Evolutionary conservation across 2,329 filamentous ascomycete genomes (phyloP).

Genomic region (Fusarium praegraminearum): DNA sequence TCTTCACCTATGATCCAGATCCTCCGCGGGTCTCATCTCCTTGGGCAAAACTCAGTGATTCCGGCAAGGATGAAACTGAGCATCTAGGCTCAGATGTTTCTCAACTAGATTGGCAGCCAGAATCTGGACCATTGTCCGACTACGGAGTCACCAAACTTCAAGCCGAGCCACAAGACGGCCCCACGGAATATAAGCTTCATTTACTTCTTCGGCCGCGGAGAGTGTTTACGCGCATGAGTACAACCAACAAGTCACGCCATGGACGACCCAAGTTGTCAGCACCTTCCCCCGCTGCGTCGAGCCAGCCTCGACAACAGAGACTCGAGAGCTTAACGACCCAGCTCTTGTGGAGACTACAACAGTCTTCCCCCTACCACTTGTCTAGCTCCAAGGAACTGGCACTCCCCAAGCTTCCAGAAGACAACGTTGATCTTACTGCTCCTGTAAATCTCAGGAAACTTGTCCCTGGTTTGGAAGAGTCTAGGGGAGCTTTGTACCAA

Average conservation of each 20-base stretch:
- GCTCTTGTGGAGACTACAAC: constrained; percentile 92
- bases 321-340: constrained; percentile 95
- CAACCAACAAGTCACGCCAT: constrained; percentile 51
- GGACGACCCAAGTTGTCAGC: constrained; percentile 33
- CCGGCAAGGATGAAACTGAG: constrained; percentile 53
- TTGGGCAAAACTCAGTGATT: constrained; percentile 75
- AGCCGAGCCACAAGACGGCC: constrained; percentile 92
- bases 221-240: constrained; percentile 78
- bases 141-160: constrained; percentile 81
- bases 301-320: constrained; percentile 81
- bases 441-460: constrained; percentile 67
- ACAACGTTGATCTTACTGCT: constrained; percentile 60
- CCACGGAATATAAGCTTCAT: constrained; percentile 97
- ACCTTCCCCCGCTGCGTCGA: constrained; percentile 61
- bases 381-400: constrained; percentile 81
- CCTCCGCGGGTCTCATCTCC: constrained; percentile 90
- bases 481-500: constrained; percentile 92
- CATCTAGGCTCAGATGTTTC: constrained; percentile 30
- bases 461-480: constrained; percentile 88
- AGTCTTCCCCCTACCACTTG: constrained; percentile 91
- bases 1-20: constrained; percentile 94
- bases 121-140: constrained; percentile 64
- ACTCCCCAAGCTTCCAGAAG: constrained; percentile 79
- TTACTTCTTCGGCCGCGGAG: constrained; percentile 83
- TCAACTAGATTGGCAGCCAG: constrained; percentile 42